These are phyloP conservation scores for Cylindrotheca closterium DNA, from an alignment of 108 stramenopile genomes.

Conservation along the genomic window DNA sequence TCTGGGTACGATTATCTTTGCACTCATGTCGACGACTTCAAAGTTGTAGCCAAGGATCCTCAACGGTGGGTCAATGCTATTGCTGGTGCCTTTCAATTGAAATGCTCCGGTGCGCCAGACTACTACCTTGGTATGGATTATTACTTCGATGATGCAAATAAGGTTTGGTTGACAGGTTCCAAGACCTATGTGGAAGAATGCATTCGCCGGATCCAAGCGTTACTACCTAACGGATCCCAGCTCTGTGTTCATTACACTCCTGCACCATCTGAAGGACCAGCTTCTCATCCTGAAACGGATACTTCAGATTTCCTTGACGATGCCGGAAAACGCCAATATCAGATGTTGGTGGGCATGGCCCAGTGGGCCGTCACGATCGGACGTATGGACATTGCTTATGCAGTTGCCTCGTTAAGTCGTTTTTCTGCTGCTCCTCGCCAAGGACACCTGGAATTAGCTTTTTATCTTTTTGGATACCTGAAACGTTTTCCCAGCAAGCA, in stretches of 20 bases:
- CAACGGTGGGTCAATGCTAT: no score
- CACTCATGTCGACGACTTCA: constrained; percentile 34
- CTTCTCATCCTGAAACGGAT: constrained; percentile 38
- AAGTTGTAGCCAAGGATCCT: no score
- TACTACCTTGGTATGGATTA: no score
- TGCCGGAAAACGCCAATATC: constrained; percentile 6
- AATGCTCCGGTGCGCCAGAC: no score
- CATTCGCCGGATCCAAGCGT: constrained; percentile 5
- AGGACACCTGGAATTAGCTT: constrained; percentile 22
- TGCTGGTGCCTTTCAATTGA: no score
- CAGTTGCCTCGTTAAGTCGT: constrained; percentile 6
- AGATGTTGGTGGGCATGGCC: constrained; percentile 25
- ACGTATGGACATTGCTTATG: no score
- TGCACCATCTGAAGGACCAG: no score
- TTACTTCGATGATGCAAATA: constrained; percentile 2
- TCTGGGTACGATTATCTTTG: constrained; percentile 30
- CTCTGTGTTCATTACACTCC: no score
- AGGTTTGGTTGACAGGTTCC: background rate
- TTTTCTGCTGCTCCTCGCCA: constrained; percentile 14
- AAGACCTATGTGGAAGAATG: no score
- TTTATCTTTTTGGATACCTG: no score
- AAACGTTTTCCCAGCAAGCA: constrained; percentile 1
- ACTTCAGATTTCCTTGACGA: constrained; percentile 6
- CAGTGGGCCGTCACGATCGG: no score
- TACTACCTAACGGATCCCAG: background rate